phyloP scores from a whole-genome alignment of 208 protist genomes.

The Novymonas esmeraldas region DNA sequence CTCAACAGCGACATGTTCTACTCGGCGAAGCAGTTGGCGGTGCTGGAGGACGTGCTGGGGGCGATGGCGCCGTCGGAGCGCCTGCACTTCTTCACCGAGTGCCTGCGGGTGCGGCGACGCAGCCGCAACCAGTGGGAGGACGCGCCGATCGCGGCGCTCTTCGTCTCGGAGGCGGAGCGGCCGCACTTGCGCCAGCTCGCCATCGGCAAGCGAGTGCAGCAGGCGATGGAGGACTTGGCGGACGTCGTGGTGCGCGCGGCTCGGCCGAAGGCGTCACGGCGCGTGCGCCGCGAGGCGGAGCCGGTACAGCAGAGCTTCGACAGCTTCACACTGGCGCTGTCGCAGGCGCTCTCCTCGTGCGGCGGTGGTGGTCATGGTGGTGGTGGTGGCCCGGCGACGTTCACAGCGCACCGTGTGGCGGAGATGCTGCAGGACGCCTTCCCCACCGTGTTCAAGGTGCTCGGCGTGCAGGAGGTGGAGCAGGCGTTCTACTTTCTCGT shows the following conservation, averaged over 20 bases:
- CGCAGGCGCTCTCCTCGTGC: constrained; percentile 12
- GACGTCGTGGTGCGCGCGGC: constrained; percentile 30
- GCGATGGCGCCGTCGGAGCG: constrained; percentile 42
- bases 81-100: constrained; percentile 72
- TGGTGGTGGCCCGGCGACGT: too few species aligned
- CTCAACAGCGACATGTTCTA: constrained; percentile 92
- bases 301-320: constrained; percentile 33
- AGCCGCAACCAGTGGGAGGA: constrained; percentile 82
- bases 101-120: constrained; percentile 64
- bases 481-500: constrained; percentile 35
- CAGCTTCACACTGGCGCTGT: constrained; percentile 36
- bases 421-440: constrained; percentile 35
- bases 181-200: constrained; percentile 47
- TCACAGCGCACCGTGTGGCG: constrained; percentile 27
- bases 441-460: constrained; percentile 28
- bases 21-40: constrained; percentile 49
- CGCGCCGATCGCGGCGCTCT: constrained; percentile 72
- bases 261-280: constrained; percentile 18
- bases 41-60: constrained; percentile 57
- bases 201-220: constrained; percentile 33
- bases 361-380: too few species aligned
- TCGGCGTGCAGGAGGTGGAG: constrained; percentile 37
- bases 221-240: constrained; percentile 39
- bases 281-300: constrained; percentile 27
- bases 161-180: constrained; percentile 38